Evolutionary conservation across 1,284 basidiomycete genomes (phyloP), one percentile per base, ranked within the genome.

Genomic region (Cyathus pygmaeus): DNA sequence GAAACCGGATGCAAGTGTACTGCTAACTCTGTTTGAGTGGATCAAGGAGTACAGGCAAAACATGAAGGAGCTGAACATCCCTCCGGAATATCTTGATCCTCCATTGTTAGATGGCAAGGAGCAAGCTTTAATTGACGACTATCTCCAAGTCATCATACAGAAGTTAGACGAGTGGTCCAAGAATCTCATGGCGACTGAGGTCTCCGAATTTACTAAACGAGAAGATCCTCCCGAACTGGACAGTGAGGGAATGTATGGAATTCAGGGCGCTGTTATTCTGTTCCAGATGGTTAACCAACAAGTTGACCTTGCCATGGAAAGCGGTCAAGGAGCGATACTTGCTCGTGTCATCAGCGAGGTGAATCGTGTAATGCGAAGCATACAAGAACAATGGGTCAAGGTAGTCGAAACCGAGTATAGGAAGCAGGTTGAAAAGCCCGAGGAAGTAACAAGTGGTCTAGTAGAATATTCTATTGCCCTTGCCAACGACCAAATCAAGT

Each of bases 231-330:
- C 96, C 1, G 96, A 99, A 73, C 81, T 93, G 53, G 94, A 95
- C 69, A 87, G 88, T 49, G 96, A 99, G 64, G 95, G 95, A 7
- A 83, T 94, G 65, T 99, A 98, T 74, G 94, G 94, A 17, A 92
- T 93, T 70, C 94, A 98, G 72, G 95, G 95, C 26, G 93, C 96
- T 17, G 89, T 96, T 60, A 98, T 99, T 71, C 85, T 99, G 67
- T 99, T 99, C 86, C 94, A 98, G 79, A 97, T 98, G 92, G 92
- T 99, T 71, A 99, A 98, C 75, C 96, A 99, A 77, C 96, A 99
- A 76, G 87, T 96, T 65, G 98, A 99, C 72, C 87, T 96, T 19
- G 96, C 97, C 2, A 93, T 93, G 68, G 96, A 99, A 75, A 98
- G 96, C 65, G 94, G 95, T 11, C 97, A 99, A 76, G 96, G 95